Conservation (phyloP, 306 rosid genomes). For the Prunus campanulata region DNA sequence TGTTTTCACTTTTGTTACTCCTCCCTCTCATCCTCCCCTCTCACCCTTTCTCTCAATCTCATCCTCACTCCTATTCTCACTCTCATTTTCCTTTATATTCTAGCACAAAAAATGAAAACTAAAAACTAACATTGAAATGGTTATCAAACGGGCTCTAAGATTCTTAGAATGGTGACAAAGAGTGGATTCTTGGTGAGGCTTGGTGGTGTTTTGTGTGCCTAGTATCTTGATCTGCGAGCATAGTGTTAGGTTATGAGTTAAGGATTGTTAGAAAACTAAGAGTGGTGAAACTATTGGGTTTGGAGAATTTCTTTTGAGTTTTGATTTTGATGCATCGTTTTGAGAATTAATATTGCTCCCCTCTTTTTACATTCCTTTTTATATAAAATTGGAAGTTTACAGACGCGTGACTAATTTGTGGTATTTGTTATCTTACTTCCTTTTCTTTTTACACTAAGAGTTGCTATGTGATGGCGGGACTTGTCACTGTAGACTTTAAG, state of each 20-base stretch:
- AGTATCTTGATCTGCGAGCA: neutral
- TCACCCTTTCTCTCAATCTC: too few species aligned
- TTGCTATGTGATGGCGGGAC: neutral
- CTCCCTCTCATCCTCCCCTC: too few species aligned
- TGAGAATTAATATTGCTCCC: neutral
- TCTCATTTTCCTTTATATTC: too few species aligned
- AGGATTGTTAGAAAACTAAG: neutral
- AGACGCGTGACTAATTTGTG: neutral
- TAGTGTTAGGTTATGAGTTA: neutral
- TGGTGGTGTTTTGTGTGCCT: neutral
- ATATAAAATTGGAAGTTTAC: neutral
- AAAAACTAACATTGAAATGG: too few species aligned
- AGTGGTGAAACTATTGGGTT: neutral
- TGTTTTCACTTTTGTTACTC: too few species aligned
- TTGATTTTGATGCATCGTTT: neutral
- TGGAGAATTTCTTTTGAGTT: conserved; percentile 9
- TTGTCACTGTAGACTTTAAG: neutral
- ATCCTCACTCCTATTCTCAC: too few species aligned
- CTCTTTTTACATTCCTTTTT: neutral
- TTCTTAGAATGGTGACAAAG: neutral
- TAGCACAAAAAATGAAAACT: too few species aligned
- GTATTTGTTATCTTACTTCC: neutral
- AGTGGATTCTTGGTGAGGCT: conserved; percentile 9
- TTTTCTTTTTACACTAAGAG: neutral
- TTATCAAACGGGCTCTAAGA: neutral